Evolutionary conservation across 2,329 filamentous ascomycete species (phyloP).

Genomic region (Dryadomyces quercus-mongolicae): DNA sequence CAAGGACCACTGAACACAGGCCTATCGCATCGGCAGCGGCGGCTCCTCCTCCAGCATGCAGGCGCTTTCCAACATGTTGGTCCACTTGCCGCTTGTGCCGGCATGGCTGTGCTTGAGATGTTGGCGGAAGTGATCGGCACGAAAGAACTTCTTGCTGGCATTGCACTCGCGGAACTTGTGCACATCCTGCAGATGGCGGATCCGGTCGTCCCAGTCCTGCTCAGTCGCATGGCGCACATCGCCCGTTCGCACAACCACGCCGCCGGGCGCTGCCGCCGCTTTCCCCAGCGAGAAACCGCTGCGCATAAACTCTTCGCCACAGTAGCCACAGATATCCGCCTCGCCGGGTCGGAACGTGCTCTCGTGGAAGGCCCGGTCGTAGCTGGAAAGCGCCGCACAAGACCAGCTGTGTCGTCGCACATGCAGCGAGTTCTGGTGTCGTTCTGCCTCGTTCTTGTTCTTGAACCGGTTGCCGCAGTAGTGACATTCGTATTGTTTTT

Average conservation of each 20-base stretch:
- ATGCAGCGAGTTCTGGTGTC: slow-evolving; percentile 91
- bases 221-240: slow-evolving; percentile 46
- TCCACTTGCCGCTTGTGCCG: slow-evolving; percentile 96
- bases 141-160: slow-evolving; percentile 94
- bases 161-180: slow-evolving; percentile 99
- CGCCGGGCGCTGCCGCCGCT: no score
- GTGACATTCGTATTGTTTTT: slow-evolving; percentile 90
- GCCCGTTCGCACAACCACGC: slow-evolving; percentile 16
- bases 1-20: no score
- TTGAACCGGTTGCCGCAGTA: slow-evolving; percentile 96
- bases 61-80: slow-evolving; percentile 90
- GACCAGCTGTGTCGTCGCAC: slow-evolving; percentile 93
- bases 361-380: slow-evolving; percentile 75
- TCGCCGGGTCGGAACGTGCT: slow-evolving; percentile 55
- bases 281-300: slow-evolving; percentile 23
- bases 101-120: slow-evolving; percentile 97
- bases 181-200: slow-evolving; percentile 75
- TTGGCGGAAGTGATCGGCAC: slow-evolving; percentile 95
- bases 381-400: slow-evolving; percentile 71
- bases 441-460: slow-evolving; percentile 96
- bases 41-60: slow-evolving; percentile 88
- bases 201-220: slow-evolving; percentile 76
- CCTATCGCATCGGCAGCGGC: slow-evolving; percentile 30
- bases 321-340: slow-evolving; percentile 84
- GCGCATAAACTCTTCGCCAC: slow-evolving; percentile 73